phyloP scores from a whole-genome alignment of 192 early-diverging fungal species.

The Linnemannia schmuckeri region DNA sequence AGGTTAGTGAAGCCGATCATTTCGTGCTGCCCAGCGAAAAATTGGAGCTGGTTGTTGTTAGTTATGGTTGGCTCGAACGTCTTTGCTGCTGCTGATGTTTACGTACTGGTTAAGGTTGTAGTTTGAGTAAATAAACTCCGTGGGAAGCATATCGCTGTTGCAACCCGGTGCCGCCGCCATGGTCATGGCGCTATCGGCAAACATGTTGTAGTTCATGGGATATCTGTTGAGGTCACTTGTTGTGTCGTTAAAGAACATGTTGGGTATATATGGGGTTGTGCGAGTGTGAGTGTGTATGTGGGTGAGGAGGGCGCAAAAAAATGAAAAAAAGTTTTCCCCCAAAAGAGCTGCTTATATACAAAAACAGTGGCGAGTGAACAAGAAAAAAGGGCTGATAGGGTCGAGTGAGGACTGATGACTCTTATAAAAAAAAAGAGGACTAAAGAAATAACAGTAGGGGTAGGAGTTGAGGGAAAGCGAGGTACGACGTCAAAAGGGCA shows the following conservation, averaged over 20 bases:
- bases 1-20: not conserved
- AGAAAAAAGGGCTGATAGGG: not conserved
- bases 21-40: conserved; percentile 5
- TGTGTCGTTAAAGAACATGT: not conserved
- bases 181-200: not conserved
- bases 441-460: not conserved
- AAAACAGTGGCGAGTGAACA: not conserved
- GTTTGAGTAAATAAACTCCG: conserved; percentile 3
- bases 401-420: not conserved
- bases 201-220: conserved; percentile 6
- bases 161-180: not conserved
- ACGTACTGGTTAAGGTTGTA: not conserved
- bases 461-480: not conserved
- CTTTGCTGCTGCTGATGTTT: not conserved
- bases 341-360: conserved; percentile 6
- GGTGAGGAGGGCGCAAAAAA: not conserved
- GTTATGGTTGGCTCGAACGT: not conserved
- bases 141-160: not conserved
- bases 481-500: not conserved
- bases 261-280: conserved; percentile 10
- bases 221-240: conserved; percentile 18
- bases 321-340: not conserved
- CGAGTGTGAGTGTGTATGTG: not conserved
- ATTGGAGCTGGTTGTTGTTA: not conserved
- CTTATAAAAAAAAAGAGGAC: not conserved